Evolutionary conservation across 768 basidiomycete genomes (phyloP).

Genomic region (Leccinellum albellum): DNA sequence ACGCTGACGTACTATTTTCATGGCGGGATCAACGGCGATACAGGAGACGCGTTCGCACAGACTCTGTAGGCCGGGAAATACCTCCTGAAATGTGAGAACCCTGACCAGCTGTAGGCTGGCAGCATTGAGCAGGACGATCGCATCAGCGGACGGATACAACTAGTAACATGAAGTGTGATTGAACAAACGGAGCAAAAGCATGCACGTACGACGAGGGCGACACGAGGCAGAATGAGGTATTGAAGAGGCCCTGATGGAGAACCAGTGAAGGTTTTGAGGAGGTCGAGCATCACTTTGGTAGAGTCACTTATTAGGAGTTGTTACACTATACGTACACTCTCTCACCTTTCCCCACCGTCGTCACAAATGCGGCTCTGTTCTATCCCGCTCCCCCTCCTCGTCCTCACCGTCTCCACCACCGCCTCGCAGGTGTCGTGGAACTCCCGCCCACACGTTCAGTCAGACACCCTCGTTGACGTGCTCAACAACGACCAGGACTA

Average conservation of each 20-base stretch:
- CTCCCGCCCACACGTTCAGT: constrained; percentile 22
- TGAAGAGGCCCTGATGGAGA: constrained; percentile 54
- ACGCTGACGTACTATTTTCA: constrained; percentile 66
- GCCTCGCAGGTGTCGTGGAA: constrained; percentile 26
- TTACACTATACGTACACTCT: neutral
- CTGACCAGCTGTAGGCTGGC: constrained; percentile 58
- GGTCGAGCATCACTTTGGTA: no score
- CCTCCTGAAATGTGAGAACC: constrained; percentile 76
- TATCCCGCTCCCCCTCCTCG: constrained; percentile 35
- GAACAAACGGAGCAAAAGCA: neutral
- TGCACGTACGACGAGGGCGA: constrained; percentile 56
- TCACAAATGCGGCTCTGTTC: constrained; percentile 32
- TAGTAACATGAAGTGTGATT: constrained; percentile 26
- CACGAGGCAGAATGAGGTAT: constrained; percentile 52
- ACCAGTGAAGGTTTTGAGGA: constrained; percentile 43
- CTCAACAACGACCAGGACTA: constrained; percentile 77
- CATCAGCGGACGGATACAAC: constrained; percentile 72
- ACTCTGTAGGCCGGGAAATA: constrained; percentile 60
- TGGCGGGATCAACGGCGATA: constrained; percentile 68
- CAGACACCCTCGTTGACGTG: constrained; percentile 72
- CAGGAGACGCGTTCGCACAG: constrained; percentile 48
- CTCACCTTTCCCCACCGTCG: neutral
- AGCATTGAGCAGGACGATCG: constrained; percentile 71
- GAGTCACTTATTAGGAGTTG: no score
- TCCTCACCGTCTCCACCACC: constrained; percentile 9